phyloP scores from a whole-genome alignment of 768 basidiomycete genomes.

The Suillus bovinus region DNA sequence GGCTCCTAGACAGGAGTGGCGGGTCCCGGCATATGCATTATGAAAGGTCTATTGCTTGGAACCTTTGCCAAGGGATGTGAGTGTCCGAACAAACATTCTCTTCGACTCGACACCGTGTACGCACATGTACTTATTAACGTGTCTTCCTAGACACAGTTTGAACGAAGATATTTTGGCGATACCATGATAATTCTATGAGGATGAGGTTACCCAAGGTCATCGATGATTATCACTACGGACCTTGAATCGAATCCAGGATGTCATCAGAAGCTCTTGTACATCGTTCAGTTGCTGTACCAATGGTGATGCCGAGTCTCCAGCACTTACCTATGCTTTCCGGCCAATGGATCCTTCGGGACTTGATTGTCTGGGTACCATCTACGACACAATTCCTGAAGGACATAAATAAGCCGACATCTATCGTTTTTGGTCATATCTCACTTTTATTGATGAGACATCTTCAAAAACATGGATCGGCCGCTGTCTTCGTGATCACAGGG shows the following conservation, averaged over 20 bases:
- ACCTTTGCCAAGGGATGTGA: not conserved
- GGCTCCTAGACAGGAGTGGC: too few species aligned
- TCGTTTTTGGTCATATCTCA: conserved; percentile 19
- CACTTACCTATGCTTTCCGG: conserved; percentile 59
- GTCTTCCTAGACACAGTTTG: not conserved
- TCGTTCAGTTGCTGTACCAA: not conserved
- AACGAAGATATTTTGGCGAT: conserved; percentile 69
- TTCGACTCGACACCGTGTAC: not conserved
- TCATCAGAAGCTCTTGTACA: conserved; percentile 74
- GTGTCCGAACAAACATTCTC: not conserved
- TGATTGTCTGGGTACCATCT: conserved; percentile 62
- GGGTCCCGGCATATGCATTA: too few species aligned
- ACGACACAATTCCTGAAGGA: conserved; percentile 62
- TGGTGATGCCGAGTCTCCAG: conserved; percentile 1
- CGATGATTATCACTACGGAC: conserved; percentile 34
- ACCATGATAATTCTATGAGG: conserved; percentile 72
- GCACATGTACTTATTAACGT: not conserved
- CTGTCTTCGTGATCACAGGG: not conserved
- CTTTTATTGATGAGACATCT: conserved; percentile 89
- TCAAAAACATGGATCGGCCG: not conserved
- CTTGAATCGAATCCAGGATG: conserved; percentile 73
- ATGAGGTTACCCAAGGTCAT: conserved; percentile 7
- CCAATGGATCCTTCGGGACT: conserved; percentile 27
- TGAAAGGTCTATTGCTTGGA: not conserved
- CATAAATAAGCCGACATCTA: conserved; percentile 1